These are phyloP conservation scores for Fagopyrum esculentum DNA, from an alignment of 148 eudicot genomes.

Conservation along the genomic window DNA sequence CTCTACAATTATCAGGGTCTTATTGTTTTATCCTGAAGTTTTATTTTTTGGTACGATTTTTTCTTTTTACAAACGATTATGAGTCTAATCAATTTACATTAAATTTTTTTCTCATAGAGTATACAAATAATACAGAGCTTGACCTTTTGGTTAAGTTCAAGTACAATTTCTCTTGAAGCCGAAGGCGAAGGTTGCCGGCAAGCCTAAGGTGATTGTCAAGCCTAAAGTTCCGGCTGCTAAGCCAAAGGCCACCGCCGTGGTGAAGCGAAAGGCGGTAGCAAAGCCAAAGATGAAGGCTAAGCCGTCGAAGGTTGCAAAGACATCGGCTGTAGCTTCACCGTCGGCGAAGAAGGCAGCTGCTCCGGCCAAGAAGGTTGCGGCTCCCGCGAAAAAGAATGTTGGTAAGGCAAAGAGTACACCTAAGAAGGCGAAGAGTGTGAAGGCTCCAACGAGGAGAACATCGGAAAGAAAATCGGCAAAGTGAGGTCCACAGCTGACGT, in stretches of 20 bases:
- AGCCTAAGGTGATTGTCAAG: conserved; percentile 1
- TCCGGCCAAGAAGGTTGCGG: background rate
- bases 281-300: conserved; percentile 5
- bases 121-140: too few species aligned
- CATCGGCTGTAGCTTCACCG: background rate
- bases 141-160: too few species aligned
- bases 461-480: conserved; percentile 4
- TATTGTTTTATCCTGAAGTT: too few species aligned
- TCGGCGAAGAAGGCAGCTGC: background rate
- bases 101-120: too few species aligned
- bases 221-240: conserved; percentile 1
- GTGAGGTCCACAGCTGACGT: background rate
- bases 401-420: too few species aligned
- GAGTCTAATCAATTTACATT: too few species aligned
- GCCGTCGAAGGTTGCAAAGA: background rate
- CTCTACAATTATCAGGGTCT: too few species aligned
- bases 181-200: conserved; percentile 2
- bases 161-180: background rate
- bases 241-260: conserved; percentile 1
- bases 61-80: too few species aligned
- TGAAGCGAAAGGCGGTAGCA: conserved; percentile 8
- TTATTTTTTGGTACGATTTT: too few species aligned
- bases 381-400: conserved; percentile 8
- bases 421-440: background rate
- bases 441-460: conserved; percentile 3